These are phyloP conservation scores for Forsythia viridissima DNA, from an alignment of 257 asterid species.

Conservation along the genomic window DNA sequence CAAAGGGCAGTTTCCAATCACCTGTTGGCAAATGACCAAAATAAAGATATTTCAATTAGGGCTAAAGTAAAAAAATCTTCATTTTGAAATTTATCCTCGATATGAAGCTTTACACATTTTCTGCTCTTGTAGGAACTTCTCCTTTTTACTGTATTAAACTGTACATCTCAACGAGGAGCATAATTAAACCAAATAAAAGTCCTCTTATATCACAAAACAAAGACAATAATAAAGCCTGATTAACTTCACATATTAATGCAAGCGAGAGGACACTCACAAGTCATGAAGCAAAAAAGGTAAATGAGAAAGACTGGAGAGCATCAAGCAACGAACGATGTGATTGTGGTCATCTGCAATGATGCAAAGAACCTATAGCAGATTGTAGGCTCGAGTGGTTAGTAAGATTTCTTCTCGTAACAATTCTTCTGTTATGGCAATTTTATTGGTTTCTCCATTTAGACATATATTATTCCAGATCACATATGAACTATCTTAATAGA, in stretches of 20 bases:
- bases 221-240: not conserved
- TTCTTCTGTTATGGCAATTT: too few relatives aligned
- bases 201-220: not conserved
- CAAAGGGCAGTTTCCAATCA: not conserved
- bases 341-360: too few relatives aligned
- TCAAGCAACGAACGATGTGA: not conserved
- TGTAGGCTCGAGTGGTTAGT: not conserved
- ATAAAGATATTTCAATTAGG: not conserved
- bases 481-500: not conserved
- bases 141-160: not conserved
- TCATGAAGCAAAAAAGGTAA: not conserved
- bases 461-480: not conserved
- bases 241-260: not conserved
- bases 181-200: not conserved
- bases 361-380: not conserved
- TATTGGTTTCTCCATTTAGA: not conserved
- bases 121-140: not conserved
- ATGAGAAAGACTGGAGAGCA: not conserved
- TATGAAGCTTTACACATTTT: not conserved
- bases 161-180: not conserved
- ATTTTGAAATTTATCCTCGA: not conserved
- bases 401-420: too few relatives aligned
- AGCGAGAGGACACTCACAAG: not conserved
- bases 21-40: constrained; percentile 17
- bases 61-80: not conserved